phyloP scores from a whole-genome alignment of 441 rosid genomes.

The Jatropha podagrica region DNA sequence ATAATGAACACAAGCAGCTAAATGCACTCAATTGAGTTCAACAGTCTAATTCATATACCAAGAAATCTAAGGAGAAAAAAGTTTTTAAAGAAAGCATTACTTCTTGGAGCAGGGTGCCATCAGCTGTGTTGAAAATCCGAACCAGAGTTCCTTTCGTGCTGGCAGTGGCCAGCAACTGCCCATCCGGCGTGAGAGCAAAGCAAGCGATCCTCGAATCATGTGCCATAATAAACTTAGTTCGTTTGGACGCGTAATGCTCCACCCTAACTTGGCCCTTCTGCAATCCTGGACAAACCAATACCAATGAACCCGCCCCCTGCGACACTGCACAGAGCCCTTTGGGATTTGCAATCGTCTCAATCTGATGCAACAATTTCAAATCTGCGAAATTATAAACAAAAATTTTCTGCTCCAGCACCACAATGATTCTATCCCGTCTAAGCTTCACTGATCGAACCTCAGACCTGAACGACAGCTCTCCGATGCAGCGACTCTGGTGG shows the following conservation, averaged over 20 bases:
- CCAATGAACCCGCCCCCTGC: conserved; percentile 70
- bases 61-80: not conserved
- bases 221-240: conserved; percentile 90
- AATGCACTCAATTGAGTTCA: not conserved
- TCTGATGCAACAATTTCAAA: conserved; percentile 79
- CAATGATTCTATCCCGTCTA: conserved; percentile 76
- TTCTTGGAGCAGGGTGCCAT: conserved; percentile 85
- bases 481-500: conserved; percentile 84
- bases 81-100: conserved; percentile 28
- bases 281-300: conserved; percentile 84
- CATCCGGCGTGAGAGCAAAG: conserved; percentile 80
- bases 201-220: conserved; percentile 93
- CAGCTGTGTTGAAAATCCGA: conserved; percentile 69
- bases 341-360: conserved; percentile 84
- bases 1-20: not conserved
- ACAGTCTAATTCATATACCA: not conserved
- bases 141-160: conserved; percentile 89
- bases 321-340: conserved; percentile 94
- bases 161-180: conserved; percentile 78
- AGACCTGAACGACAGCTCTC: conserved; percentile 83
- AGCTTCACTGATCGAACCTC: conserved; percentile 83
- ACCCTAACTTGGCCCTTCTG: conserved; percentile 93
- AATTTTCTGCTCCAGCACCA: conserved; percentile 80
- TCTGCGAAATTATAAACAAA: conserved; percentile 83
- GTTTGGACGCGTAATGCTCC: conserved; percentile 81